These are phyloP conservation scores for Medicago arabica DNA, from an alignment of 306 rosid genomes.

Conservation along the genomic window DNA sequence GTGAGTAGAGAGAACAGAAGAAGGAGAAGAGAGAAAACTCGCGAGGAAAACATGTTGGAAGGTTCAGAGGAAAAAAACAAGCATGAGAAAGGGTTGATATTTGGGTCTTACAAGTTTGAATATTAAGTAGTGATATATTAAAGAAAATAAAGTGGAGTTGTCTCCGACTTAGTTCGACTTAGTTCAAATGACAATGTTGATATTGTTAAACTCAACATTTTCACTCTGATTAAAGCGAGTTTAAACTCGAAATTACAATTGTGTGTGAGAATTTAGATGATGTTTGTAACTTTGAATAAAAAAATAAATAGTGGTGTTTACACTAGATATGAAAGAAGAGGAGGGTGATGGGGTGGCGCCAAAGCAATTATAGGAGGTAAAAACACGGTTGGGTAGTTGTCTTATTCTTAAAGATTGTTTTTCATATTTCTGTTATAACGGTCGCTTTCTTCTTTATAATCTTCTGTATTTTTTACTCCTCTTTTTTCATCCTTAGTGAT, in stretches of 20 bases:
- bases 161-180: too few relatives aligned
- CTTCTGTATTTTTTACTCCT: not conserved
- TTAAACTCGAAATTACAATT: too few relatives aligned
- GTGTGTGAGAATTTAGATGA: too few relatives aligned
- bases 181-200: too few relatives aligned
- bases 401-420: not conserved
- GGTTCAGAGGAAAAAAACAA: not conserved
- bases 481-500: not conserved
- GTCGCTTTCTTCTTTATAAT: conserved; percentile 8
- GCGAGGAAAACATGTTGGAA: conserved; percentile 51
- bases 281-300: too few relatives aligned
- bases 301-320: too few relatives aligned
- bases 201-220: too few relatives aligned
- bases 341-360: not conserved
- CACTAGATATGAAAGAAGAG: not conserved
- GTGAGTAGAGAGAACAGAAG: conserved; percentile 47
- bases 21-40: conserved; percentile 27
- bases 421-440: conserved; percentile 49
- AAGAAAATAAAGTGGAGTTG: not conserved
- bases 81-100: not conserved
- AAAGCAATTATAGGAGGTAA: not conserved
- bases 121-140: not conserved
- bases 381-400: conserved; percentile 19
- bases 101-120: conserved; percentile 14
- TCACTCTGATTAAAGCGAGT: too few relatives aligned